Conservation (phyloP, 2,329 filamentous ascomycete species). For the Xylaria sp. region DNA sequence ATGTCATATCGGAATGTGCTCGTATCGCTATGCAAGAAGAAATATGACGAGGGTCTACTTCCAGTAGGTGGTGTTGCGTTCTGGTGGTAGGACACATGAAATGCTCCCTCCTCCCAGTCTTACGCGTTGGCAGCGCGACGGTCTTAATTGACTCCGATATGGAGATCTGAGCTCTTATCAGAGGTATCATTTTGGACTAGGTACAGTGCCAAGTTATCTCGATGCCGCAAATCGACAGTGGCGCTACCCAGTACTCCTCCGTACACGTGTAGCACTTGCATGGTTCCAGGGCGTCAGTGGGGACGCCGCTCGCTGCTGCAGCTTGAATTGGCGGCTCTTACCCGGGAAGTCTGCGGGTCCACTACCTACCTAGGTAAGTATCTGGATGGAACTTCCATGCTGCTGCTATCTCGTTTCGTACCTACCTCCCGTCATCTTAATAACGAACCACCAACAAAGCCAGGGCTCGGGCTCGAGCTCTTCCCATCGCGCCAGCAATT, state of each 20-base stretch:
- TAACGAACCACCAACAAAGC: constrained; percentile 18
- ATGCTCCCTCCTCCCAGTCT: not conserved
- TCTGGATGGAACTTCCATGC: constrained; percentile 5
- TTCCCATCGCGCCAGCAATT: constrained; percentile 8
- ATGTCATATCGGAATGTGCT: not conserved
- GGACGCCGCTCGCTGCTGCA: constrained; percentile 3
- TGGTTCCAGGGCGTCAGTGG: not conserved
- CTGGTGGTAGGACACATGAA: not conserved
- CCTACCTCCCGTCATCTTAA: constrained; percentile 17
- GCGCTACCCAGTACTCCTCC: not conserved
- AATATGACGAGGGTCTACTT: not conserved
- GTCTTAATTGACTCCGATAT: constrained; percentile 18
- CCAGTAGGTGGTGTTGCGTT: too few species aligned
- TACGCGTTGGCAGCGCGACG: constrained; percentile 19
- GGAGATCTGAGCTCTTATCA: constrained; percentile 3
- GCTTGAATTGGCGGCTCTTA: constrained; percentile 6
- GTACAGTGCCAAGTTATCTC: not conserved
- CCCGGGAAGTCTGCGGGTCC: not conserved
- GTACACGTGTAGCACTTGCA: too few species aligned
- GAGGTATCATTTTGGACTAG: not conserved
- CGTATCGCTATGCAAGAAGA: not conserved
- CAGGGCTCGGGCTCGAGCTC: constrained; percentile 1
- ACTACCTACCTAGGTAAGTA: not conserved
- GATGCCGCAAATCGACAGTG: not conserved
- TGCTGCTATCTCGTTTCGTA: constrained; percentile 15